phyloP scores from a whole-genome alignment of 2,329 filamentous ascomycete genomes.

The Leptographium galeiforme region DNA sequence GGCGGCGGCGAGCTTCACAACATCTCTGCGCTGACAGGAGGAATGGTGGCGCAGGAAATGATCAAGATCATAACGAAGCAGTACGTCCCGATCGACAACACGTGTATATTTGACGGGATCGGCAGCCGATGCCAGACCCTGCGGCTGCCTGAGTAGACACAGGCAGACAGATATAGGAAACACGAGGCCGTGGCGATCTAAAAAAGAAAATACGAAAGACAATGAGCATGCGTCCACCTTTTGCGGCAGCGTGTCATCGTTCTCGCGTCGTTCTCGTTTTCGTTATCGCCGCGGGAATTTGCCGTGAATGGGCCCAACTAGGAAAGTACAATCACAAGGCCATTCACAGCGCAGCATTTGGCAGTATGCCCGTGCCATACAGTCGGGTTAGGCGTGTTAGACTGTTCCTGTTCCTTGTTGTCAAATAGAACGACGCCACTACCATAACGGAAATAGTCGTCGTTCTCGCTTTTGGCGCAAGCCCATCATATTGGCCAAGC shows the following conservation, averaged over 20 bases:
- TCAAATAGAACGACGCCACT: not conserved
- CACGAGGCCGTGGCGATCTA: too few relatives aligned
- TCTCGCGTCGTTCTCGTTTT: not conserved
- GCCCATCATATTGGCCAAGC: too few relatives aligned
- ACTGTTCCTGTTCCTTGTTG: too few relatives aligned
- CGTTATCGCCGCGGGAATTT: not conserved
- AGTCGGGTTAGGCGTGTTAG: too few relatives aligned
- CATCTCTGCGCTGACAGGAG: constrained; percentile 73
- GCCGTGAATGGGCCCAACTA: not conserved
- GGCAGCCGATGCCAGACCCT: constrained; percentile 46
- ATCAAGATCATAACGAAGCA: constrained; percentile 77
- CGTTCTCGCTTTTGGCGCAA: not conserved
- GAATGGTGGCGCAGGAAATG: constrained; percentile 90
- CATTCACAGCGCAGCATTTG: not conserved
- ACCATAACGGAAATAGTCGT: not conserved
- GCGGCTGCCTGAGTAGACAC: constrained; percentile 26
- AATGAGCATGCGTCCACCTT: too few relatives aligned
- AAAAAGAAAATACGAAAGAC: too few relatives aligned
- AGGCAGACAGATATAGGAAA: not conserved
- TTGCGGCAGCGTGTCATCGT: too few relatives aligned
- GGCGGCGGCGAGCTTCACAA: constrained; percentile 85
- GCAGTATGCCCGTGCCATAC: too few relatives aligned
- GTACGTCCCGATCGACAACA: constrained; percentile 59
- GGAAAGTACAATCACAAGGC: not conserved
- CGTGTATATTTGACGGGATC: constrained; percentile 58